phyloP scores from a whole-genome alignment of 495 filamentous ascomycete species.

The Pyronema omphalodes region DNA sequence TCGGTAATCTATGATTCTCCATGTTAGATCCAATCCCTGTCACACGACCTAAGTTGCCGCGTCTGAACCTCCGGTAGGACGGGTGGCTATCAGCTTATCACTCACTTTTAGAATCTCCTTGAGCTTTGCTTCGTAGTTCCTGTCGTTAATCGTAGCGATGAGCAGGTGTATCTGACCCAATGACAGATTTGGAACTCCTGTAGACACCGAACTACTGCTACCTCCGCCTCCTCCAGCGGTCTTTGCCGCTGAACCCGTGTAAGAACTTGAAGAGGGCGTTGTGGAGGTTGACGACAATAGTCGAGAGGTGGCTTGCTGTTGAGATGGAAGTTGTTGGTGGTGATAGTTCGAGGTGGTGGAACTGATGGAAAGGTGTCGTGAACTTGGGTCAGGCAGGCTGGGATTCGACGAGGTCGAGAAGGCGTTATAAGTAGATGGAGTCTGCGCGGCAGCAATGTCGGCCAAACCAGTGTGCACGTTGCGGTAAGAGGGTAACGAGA shows the following conservation, averaged over 20 bases:
- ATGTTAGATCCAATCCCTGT: not conserved
- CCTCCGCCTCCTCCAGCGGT: slow-evolving; percentile 24
- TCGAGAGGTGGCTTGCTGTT: slow-evolving; percentile 18
- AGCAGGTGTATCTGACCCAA: slow-evolving; percentile 88
- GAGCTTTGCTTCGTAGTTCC: slow-evolving; percentile 85
- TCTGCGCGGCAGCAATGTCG: not conserved
- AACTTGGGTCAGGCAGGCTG: slow-evolving; percentile 11
- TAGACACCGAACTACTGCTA: slow-evolving; percentile 20
- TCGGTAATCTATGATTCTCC: slow-evolving; percentile 2
- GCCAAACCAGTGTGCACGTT: not conserved
- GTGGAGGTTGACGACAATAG: slow-evolving; percentile 19
- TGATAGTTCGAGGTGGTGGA: slow-evolving; percentile 14
- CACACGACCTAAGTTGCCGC: not conserved
- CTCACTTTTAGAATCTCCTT: slow-evolving; percentile 75
- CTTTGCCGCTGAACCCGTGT: slow-evolving; percentile 21
- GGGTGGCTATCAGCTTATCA: not conserved
- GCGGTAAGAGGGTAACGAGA: slow-evolving; percentile 1
- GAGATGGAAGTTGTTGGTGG: slow-evolving; percentile 11
- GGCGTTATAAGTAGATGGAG: slow-evolving; percentile 4
- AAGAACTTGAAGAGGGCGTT: slow-evolving; percentile 21
- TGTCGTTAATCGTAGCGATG: slow-evolving; percentile 80
- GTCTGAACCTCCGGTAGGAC: not conserved
- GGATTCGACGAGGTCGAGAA: slow-evolving; percentile 1
- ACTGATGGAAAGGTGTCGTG: slow-evolving; percentile 14
- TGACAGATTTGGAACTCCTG: slow-evolving; percentile 55